A percentile compares a stretch with the other conserved stretches of the same genome.
These are phyloP conservation scores for Termitomyces eurrhizus DNA, from an alignment of 768 basidiomycete genomes.

Conservation along the genomic window DNA sequence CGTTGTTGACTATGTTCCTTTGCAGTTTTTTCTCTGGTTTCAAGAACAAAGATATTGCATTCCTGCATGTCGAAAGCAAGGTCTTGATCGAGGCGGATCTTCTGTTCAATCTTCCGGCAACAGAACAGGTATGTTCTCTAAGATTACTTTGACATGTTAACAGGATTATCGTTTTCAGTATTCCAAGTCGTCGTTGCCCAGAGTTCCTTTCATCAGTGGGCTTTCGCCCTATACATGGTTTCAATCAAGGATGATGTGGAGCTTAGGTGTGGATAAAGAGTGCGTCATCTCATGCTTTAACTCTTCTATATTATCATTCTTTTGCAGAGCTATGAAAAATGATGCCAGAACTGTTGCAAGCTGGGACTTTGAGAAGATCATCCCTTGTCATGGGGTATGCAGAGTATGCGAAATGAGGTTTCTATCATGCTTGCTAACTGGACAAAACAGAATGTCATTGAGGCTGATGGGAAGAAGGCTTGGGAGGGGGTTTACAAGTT, in stretches of 20 bases:
- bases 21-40: constrained; percentile 61
- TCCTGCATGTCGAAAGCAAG: constrained; percentile 62
- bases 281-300: constrained; percentile 13
- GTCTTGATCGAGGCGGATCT: constrained; percentile 74
- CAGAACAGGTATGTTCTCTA: constrained; percentile 52
- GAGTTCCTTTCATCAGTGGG: constrained; percentile 24
- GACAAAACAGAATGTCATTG: constrained; percentile 43
- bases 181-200: constrained; percentile 26
- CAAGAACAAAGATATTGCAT: constrained; percentile 75
- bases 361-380: constrained; percentile 68
- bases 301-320: neutral
- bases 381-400: constrained; percentile 54
- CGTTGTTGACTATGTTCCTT: neutral
- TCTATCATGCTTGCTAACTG: neutral
- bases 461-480: constrained; percentile 50
- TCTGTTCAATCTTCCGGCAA: constrained; percentile 75
- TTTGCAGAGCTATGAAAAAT: constrained; percentile 43
- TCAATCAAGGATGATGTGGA: constrained; percentile 26
- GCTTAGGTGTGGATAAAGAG: constrained; percentile 28
- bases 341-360: constrained; percentile 55
- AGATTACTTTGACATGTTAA: too few relatives aligned
- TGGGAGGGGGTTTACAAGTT: constrained; percentile 36
- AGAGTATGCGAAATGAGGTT: neutral
- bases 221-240: constrained; percentile 26
- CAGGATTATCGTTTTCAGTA: constrained; percentile 19